Conservation (phyloP, 495 filamentous ascomycete genomes). For the Trichoderma gamsii region DNA sequence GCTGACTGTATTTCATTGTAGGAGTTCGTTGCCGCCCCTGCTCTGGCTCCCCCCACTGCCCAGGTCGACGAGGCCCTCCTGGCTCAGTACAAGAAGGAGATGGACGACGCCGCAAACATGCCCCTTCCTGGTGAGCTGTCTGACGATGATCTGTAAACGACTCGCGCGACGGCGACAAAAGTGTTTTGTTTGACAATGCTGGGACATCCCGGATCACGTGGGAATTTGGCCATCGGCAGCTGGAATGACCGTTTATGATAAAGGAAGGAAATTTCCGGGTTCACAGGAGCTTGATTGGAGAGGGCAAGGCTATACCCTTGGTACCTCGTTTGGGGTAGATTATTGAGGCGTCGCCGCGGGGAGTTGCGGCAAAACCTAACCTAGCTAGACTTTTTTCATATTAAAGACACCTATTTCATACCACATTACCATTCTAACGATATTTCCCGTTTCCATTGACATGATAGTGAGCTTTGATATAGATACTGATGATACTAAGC, state of each 20-base stretch:
- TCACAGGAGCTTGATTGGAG: constrained; percentile 11
- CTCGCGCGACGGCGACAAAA: constrained; percentile 19
- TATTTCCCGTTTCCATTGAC: neutral
- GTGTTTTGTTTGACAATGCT: constrained; percentile 9
- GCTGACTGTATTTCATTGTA: constrained; percentile 29
- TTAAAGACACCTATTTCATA: constrained; percentile 13
- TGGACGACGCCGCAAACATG: constrained; percentile 70
- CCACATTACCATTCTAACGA: neutral
- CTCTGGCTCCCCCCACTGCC: constrained; percentile 89
- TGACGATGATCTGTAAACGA: constrained; percentile 52
- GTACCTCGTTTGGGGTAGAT: constrained; percentile 6
- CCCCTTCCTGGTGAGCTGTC: constrained; percentile 97
- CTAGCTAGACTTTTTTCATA: constrained; percentile 14
- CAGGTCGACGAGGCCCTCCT: constrained; percentile 77
- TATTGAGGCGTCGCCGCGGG: constrained; percentile 12
- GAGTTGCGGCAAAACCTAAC: constrained; percentile 11
- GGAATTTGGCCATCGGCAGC: constrained; percentile 4
- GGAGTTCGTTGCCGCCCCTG: constrained; percentile 96
- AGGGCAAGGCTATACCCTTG: constrained; percentile 6
- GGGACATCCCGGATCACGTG: neutral
- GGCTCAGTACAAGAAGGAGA: constrained; percentile 78
- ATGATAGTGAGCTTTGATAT: neutral
- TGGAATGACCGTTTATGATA: constrained; percentile 17
- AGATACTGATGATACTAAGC: neutral
- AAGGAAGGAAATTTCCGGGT: neutral